Conservation (phyloP, 768 basidiomycete species). For the Mycena rosella region DNA sequence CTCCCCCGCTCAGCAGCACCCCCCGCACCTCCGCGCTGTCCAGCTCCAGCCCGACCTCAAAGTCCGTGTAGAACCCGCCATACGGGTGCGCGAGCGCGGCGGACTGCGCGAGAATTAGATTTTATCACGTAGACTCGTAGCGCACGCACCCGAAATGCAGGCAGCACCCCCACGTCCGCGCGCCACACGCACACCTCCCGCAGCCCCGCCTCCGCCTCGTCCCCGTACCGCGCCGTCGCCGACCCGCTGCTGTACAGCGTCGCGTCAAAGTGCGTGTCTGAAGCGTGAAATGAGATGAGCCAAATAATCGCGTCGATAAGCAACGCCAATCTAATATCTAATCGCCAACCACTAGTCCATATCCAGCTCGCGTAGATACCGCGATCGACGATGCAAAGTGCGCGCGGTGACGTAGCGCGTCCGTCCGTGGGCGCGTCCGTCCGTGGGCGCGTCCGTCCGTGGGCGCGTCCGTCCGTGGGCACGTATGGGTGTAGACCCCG, state of each 20-base stretch:
- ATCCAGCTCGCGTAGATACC: too few relatives aligned
- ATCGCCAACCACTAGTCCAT: too few relatives aligned
- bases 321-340: not conserved
- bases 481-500: too few relatives aligned
- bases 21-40: conserved; percentile 27
- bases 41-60: conserved; percentile 17
- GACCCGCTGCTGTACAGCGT: conserved; percentile 67
- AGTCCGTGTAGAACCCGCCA: conserved; percentile 30
- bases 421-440: too few relatives aligned
- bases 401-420: too few relatives aligned
- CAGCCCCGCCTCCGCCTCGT: conserved; percentile 61
- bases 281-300: not conserved
- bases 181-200: conserved; percentile 70
- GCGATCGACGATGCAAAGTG: too few relatives aligned
- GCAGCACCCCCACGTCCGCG: conserved; percentile 52
- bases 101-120: not conserved
- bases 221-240: conserved; percentile 67
- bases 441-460: too few relatives aligned
- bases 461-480: too few relatives aligned
- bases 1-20: too few relatives aligned
- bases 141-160: conserved; percentile 53
- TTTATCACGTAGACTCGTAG: not conserved
- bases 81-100: not conserved
- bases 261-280: conserved; percentile 69
- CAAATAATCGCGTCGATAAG: not conserved